Evolutionary conservation across 345 rosid species (phyloP).

Genomic region (Barbarea vulgaris): DNA sequence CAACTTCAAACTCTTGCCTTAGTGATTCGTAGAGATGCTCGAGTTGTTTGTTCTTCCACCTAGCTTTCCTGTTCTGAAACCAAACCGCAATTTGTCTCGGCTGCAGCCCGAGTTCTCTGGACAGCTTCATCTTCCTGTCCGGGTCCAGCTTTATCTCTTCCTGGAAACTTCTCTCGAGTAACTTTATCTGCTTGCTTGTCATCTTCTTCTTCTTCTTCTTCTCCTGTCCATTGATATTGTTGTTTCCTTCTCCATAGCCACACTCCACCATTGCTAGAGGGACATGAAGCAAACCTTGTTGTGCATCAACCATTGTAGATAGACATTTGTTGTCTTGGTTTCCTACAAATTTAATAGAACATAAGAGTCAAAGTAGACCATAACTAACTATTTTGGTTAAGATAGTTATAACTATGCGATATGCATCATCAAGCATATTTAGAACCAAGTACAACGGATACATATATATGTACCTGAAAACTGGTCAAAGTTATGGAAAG

Average conservation of each 20-base stretch:
- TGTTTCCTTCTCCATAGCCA: slow-evolving; percentile 46
- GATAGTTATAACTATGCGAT: background rate
- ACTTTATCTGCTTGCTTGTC: slow-evolving; percentile 67
- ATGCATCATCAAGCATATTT: slow-evolving; percentile 9
- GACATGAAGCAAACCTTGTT: slow-evolving; percentile 28
- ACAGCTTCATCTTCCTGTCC: slow-evolving; percentile 77
- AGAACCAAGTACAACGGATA: background rate
- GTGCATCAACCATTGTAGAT: slow-evolving; percentile 39
- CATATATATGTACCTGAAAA: slow-evolving; percentile 41
- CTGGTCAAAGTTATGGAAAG: slow-evolving; percentile 20
- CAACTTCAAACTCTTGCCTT: slow-evolving; percentile 62
- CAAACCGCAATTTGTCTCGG: slow-evolving; percentile 91
- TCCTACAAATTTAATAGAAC: background rate
- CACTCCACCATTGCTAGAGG: slow-evolving; percentile 32
- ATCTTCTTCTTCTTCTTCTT: slow-evolving; percentile 82
- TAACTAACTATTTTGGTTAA: background rate
- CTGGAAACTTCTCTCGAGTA: slow-evolving; percentile 78
- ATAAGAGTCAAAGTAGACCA: background rate
- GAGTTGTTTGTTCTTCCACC: slow-evolving; percentile 91
- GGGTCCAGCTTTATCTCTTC: slow-evolving; percentile 86
- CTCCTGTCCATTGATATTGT: slow-evolving; percentile 38
- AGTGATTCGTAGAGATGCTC: slow-evolving; percentile 72
- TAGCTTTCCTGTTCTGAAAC: slow-evolving; percentile 89
- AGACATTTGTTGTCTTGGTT: slow-evolving; percentile 41
- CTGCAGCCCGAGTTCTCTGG: slow-evolving; percentile 80